Conservation (phyloP, 2,329 filamentous ascomycete genomes). For the Calcarisporium arbuscula region DNA sequence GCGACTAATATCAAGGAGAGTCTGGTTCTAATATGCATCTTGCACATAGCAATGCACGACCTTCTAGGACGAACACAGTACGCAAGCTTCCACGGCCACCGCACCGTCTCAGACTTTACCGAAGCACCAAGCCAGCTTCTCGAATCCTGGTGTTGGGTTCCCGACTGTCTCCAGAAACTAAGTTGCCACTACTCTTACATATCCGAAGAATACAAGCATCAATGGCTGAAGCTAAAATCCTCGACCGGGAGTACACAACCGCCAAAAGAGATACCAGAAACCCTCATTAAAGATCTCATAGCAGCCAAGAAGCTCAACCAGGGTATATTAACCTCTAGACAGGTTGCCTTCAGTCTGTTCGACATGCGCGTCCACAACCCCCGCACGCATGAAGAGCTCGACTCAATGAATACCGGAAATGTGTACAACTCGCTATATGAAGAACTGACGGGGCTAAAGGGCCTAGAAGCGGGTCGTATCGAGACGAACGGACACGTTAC, state of each 20-base stretch:
- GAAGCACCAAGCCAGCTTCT: conserved; percentile 34
- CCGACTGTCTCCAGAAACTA: conserved; percentile 26
- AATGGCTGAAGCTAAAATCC: no score
- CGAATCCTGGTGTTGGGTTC: conserved; percentile 34
- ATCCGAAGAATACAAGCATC: conserved; percentile 1
- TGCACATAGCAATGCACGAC: conserved; percentile 25
- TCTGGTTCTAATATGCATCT: no score
- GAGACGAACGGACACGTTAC: neutral
- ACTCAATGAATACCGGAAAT: no score
- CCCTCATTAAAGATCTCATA: conserved; percentile 40
- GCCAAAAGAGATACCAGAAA: conserved; percentile 37
- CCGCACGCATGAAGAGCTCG: conserved; percentile 1
- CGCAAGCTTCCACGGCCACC: conserved; percentile 28
- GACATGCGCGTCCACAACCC: conserved; percentile 7
- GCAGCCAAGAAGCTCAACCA: conserved; percentile 45
- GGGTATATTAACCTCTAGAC: conserved; percentile 37
- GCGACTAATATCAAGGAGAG: no score
- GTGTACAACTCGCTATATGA: no score
- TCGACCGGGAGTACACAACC: no score
- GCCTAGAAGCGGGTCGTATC: neutral
- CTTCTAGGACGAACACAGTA: conserved; percentile 27
- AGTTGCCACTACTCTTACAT: conserved; percentile 37
- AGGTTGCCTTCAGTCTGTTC: conserved; percentile 1
- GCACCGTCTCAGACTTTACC: conserved; percentile 26
- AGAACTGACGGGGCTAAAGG: conserved; percentile 1